Conservation (phyloP, 1,284 basidiomycete species). For the Ceratobasidium sp. region DNA sequence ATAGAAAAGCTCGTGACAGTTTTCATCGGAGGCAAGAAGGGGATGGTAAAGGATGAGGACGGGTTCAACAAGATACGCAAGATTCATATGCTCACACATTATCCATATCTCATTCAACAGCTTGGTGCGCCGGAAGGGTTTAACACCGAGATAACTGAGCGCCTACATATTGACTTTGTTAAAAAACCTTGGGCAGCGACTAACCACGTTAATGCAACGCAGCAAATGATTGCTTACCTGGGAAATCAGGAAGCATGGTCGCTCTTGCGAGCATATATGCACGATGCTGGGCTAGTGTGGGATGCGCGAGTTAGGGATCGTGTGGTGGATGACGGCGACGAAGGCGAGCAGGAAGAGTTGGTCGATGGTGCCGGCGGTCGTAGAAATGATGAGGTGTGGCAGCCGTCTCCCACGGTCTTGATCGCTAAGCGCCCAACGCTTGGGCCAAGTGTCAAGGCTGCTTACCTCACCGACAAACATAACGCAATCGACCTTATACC, state of each 20-base stretch:
- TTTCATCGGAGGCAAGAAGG: background rate
- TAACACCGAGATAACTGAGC: constrained; percentile 45
- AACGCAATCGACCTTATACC: background rate
- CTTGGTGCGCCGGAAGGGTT: constrained; percentile 41
- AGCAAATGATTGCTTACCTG: constrained; percentile 46
- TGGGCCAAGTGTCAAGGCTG: background rate
- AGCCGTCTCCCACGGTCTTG: background rate
- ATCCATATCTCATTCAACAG: constrained; percentile 19
- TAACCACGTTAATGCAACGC: constrained; percentile 23
- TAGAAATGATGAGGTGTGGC: background rate
- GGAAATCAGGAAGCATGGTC: constrained; percentile 7
- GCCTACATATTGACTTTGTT: constrained; percentile 43
- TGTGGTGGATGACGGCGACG: background rate
- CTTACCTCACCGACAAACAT: constrained; percentile 10
- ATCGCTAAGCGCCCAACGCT: background rate
- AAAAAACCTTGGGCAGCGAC: constrained; percentile 42
- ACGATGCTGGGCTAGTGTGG: background rate
- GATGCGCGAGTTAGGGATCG: background rate
- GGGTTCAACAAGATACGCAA: constrained; percentile 30
- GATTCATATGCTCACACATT: constrained; percentile 45
- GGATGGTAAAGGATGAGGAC: background rate
- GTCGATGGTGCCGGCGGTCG: background rate
- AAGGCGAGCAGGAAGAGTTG: background rate
- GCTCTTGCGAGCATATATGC: constrained; percentile 3
- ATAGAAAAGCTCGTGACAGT: too few species aligned